Conservation (phyloP, 2,329 filamentous ascomycete species). For the Sporothrix variecibatus region DNA sequence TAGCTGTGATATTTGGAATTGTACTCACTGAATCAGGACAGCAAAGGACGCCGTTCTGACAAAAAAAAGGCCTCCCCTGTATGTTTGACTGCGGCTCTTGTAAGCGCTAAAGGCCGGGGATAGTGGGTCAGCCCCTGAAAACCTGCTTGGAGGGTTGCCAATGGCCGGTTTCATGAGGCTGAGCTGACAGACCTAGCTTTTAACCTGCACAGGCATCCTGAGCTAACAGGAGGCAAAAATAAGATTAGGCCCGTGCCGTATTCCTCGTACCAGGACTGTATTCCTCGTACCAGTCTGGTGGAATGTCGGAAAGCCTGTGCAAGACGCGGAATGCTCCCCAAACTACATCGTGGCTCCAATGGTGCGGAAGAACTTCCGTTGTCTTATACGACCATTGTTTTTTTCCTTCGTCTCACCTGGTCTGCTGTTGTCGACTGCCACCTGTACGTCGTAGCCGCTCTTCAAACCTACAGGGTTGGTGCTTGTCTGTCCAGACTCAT, state of each 20-base stretch:
- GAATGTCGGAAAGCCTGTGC: slow-evolving; percentile 3
- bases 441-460: not conserved
- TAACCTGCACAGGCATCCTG: not conserved
- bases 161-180: not conserved
- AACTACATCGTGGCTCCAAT: not conserved
- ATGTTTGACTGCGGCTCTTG: slow-evolving; percentile 1
- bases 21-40: not conserved
- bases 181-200: not conserved
- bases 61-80: not conserved
- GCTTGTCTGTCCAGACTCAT: not conserved
- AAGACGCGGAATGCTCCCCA: not conserved
- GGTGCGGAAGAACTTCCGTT: not conserved
- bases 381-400: not conserved
- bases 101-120: not conserved
- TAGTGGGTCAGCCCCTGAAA: slow-evolving; percentile 3
- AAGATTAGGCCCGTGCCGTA: not conserved
- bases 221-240: not conserved
- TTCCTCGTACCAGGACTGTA: not conserved
- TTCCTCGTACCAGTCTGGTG: not conserved
- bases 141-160: not conserved
- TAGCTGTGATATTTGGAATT: slow-evolving; percentile 3
- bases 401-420: not conserved
- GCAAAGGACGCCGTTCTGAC: not conserved
- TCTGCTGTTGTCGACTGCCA: slow-evolving; percentile 6
- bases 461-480: not conserved